Evolutionary conservation across 2,329 filamentous ascomycete genomes (phyloP).

Genomic region (Sphaerostilbella broomeana): DNA sequence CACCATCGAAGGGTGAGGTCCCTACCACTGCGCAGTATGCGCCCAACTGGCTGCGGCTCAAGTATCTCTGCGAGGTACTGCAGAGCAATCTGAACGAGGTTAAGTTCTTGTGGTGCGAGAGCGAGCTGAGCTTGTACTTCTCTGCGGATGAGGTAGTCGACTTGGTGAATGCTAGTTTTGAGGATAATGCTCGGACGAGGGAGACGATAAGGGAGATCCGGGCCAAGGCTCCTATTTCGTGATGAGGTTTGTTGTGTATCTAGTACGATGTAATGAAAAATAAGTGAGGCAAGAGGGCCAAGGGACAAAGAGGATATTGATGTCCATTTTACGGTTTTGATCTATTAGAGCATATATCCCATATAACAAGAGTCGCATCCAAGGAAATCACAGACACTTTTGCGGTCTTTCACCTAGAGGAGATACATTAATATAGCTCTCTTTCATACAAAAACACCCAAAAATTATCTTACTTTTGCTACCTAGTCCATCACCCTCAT

Average conservation of each 20-base stretch:
- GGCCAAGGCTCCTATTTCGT: conserved; percentile 32
- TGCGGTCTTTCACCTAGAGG: too few relatives aligned
- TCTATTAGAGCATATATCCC: too few relatives aligned
- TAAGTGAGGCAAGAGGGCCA: background rate
- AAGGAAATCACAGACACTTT: too few relatives aligned
- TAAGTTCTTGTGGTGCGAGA: conserved; percentile 57
- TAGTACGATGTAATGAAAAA: conserved; percentile 1
- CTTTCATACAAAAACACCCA: too few relatives aligned
- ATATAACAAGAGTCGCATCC: too few relatives aligned
- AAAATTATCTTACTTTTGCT: too few relatives aligned
- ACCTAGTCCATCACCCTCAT: too few relatives aligned
- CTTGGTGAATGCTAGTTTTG: conserved; percentile 57
- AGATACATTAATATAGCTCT: too few relatives aligned
- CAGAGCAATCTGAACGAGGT: conserved; percentile 62
- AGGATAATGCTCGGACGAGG: conserved; percentile 53
- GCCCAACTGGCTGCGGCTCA: conserved; percentile 55
- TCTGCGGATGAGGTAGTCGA: conserved; percentile 55
- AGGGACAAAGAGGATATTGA: too few relatives aligned
- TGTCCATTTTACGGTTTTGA: too few relatives aligned
- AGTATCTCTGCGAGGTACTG: conserved; percentile 57
- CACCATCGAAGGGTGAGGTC: conserved; percentile 32
- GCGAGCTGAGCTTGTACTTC: conserved; percentile 59
- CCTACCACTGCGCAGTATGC: conserved; percentile 56
- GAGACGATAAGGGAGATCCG: conserved; percentile 54
- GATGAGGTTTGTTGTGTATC: background rate